Base-by-base conservation (phyloP, 129 eudicot genomes). In the Flaveria robusta region DNA sequence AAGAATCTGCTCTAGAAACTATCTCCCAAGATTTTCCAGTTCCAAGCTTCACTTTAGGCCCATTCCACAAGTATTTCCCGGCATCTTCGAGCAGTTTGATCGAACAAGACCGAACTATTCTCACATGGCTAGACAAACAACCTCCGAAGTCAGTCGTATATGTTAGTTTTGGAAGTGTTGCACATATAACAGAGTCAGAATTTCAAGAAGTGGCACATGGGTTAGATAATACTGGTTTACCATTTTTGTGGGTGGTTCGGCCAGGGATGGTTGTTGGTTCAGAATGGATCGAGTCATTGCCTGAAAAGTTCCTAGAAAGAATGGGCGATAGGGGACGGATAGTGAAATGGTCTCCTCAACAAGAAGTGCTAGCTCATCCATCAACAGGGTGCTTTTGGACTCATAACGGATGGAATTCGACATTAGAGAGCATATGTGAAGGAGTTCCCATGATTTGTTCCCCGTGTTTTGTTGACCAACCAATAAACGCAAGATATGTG, bases 81-180 rank as follows among this genome's bases (percentile, higher is more conserved):
- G 70, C 80, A 20, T 71, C 78, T 1, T 45, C 76, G 0, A 81
- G 88, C 14, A 81, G 83, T 71, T 51, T 77, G 22, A 51, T 78
- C 9, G 47, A 74, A 5, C 85, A 82, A 72, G 90, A 86, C 68
- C 63, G 64, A 6, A 76, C 71, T 11, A 76, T 74, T 51, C 41
- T 86, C 47, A 27, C 83, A 24, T 86, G 90, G 90, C 72, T 86
- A 70, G 81, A 86, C 78, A 63, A 31, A 22, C 90, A 86, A 63
- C 29, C 74, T 58, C 85, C 87, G 0, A 77, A 81, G 13, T 80
- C 90, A 1, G 86, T 81, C 0, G 29, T 89, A 4, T 89, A 86
- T 45, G 78, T 85, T 31, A 89, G 96, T 27, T 89, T 89, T 46
- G 96, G 96, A 15, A 89, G 87, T 45, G 68, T 79, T 26, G 90